Percentiles rank a stretch among this genome's conserved stretches.
These are phyloP conservation scores for Astrephomene gubernaculifera DNA, from an alignment of 139 green algal genomes.

Conservation along the genomic window DNA sequence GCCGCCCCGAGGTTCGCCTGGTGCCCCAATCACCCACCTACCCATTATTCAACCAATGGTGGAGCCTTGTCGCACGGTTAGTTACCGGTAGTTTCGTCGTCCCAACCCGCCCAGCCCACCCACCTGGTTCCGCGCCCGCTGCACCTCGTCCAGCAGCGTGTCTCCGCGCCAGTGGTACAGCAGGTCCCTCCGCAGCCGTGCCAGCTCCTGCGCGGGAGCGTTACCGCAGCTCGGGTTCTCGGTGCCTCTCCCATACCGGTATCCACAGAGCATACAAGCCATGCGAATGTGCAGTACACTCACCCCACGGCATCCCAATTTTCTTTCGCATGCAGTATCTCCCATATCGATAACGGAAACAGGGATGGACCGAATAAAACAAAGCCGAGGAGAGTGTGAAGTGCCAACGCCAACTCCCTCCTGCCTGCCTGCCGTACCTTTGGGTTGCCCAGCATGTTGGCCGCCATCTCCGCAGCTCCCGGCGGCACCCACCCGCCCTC, in stretches of 20 bases:
- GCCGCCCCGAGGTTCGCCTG: too few species aligned
- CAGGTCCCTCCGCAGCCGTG: constrained; percentile 12
- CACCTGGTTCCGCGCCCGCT: constrained; percentile 26
- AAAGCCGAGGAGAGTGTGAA: not conserved
- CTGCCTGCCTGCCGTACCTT: constrained; percentile 34
- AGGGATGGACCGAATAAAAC: not conserved
- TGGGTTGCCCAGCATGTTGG: not conserved
- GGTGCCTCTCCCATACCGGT: not conserved
- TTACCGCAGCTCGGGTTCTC: not conserved
- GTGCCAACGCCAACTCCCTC: not conserved
- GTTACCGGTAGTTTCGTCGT: too few species aligned
- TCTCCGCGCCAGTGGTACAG: constrained; percentile 39
- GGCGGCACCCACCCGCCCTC: constrained; percentile 21
- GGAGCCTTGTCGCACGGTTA: too few species aligned
- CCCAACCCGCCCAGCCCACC: not conserved
- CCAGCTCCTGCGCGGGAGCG: not conserved
- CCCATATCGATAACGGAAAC: not conserved
- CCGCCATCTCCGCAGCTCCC: not conserved
- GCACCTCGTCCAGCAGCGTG: constrained; percentile 25
- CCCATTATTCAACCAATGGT: too few species aligned
- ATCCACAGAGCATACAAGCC: not conserved
- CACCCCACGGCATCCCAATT: not conserved
- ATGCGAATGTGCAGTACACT: not conserved
- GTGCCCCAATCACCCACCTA: too few species aligned
- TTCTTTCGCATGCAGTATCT: not conserved